Evolutionary conservation across 768 basidiomycete species (phyloP).

Genomic region (Tylopilus balloui): DNA sequence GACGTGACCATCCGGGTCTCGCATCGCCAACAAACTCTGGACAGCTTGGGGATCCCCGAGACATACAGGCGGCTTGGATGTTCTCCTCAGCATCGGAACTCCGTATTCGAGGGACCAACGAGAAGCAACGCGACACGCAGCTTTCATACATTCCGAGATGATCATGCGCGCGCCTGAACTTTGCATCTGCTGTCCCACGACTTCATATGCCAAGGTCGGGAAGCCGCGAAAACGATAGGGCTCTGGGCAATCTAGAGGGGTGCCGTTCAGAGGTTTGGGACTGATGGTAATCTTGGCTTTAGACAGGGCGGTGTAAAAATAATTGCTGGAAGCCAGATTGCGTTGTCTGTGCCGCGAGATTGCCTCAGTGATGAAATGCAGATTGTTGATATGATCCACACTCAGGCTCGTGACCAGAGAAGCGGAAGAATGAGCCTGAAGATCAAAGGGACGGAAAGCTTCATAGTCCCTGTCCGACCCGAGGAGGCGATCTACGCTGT

Average conservation of each 20-base stretch:
- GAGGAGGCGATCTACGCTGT: slow-evolving; percentile 54
- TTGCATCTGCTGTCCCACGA: slow-evolving; percentile 24
- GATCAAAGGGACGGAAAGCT: slow-evolving; percentile 22
- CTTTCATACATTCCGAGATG: slow-evolving; percentile 79
- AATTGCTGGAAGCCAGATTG: slow-evolving; percentile 18
- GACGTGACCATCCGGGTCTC: slow-evolving; percentile 46
- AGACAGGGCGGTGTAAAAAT: slow-evolving; percentile 26
- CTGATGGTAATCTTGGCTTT: slow-evolving; percentile 26
- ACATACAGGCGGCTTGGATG: slow-evolving; percentile 31
- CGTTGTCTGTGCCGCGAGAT: slow-evolving; percentile 24
- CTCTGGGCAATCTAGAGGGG: slow-evolving; percentile 25
- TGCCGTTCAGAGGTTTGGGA: slow-evolving; percentile 31
- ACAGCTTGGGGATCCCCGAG: slow-evolving; percentile 31
- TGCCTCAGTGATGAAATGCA: slow-evolving; percentile 32
- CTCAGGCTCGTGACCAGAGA: slow-evolving; percentile 6
- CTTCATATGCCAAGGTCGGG: slow-evolving; percentile 46
- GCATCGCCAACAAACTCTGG: slow-evolving; percentile 44
- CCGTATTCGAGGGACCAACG: slow-evolving; percentile 56
- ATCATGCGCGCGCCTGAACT: slow-evolving; percentile 47
- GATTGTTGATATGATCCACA: slow-evolving; percentile 21
- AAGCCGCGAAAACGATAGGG: slow-evolving; percentile 43
- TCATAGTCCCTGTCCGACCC: slow-evolving; percentile 20
- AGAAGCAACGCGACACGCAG: slow-evolving; percentile 73
- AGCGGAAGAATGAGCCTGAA: not conserved
- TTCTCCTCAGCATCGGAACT: slow-evolving; percentile 63